These are phyloP conservation scores for Amanita molliuscula DNA, from an alignment of 768 basidiomycete species.

Conservation along the genomic window DNA sequence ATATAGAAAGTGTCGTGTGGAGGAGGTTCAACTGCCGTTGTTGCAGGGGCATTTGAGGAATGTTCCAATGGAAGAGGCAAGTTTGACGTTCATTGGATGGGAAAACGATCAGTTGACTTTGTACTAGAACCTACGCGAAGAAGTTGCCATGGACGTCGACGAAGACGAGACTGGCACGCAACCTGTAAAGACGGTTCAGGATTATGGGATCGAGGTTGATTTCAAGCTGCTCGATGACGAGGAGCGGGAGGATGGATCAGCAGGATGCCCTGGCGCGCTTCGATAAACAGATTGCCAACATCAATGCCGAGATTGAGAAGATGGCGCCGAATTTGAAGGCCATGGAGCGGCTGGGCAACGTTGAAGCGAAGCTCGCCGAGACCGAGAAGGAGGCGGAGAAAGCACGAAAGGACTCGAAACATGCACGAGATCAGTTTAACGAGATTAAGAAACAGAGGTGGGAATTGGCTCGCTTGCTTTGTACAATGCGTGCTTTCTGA, in stretches of 20 bases:
- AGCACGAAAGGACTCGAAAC: conserved; percentile 81
- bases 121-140: conserved; percentile 64
- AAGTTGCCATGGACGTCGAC: conserved; percentile 88
- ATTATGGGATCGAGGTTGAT: conserved; percentile 87
- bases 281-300: conserved; percentile 60
- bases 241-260: conserved; percentile 58
- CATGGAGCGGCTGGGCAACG: conserved; percentile 79
- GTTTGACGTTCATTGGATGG: conserved; percentile 6
- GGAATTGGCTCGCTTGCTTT: conserved; percentile 8
- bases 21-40: conserved; percentile 82
- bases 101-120: conserved; percentile 3
- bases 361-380: conserved; percentile 73
- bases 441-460: conserved; percentile 78
- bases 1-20: conserved; percentile 88
- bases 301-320: conserved; percentile 74
- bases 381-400: conserved; percentile 91
- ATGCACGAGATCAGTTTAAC: conserved; percentile 86
- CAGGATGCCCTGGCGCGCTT: conserved; percentile 60
- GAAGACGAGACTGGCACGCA: conserved; percentile 80
- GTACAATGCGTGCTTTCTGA: background rate
- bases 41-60: conserved; percentile 65
- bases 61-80: conserved; percentile 92
- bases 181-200: conserved; percentile 55
- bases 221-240: conserved; percentile 69
- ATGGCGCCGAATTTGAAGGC: conserved; percentile 98